Conservation (phyloP, 225 moss, liverwort and hornwort genomes). For the Pseudisothecium myosuroides region DNA sequence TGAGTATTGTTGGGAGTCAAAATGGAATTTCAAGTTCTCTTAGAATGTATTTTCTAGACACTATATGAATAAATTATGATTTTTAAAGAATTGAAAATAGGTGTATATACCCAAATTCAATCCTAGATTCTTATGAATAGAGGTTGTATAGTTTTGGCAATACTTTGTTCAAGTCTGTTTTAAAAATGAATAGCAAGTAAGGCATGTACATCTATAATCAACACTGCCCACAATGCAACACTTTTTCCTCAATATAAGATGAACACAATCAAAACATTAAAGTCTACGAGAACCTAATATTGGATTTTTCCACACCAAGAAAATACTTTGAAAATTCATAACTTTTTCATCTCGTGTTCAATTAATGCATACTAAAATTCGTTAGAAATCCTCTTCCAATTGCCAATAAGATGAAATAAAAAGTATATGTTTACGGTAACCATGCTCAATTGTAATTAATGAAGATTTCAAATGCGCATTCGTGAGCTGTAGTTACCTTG, state of each 20-base stretch:
- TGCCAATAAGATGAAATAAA: not conserved
- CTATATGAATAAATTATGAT: not conserved
- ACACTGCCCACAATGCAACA: not conserved
- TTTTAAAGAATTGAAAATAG: not conserved
- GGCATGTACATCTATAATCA: not conserved
- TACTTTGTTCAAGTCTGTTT: not conserved
- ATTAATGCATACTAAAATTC: not conserved
- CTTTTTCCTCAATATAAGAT: not conserved
- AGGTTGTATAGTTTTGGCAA: not conserved
- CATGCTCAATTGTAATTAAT: not conserved
- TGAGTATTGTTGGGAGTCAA: not conserved
- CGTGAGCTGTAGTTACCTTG: no score
- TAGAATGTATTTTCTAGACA: not conserved
- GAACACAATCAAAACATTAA: not conserved
- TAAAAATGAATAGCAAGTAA: not conserved
- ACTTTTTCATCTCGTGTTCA: not conserved
- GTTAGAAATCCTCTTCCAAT: not conserved
- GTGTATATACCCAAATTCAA: not conserved
- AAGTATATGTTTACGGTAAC: not conserved
- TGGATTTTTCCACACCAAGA: no score
- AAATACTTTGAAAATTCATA: not conserved
- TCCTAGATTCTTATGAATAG: not conserved
- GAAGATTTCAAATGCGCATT: not conserved
- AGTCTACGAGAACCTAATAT: rapidly evolving
- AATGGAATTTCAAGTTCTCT: not conserved